Conservation (phyloP, 768 basidiomycete genomes). For the Serendipita sp. region DNA sequence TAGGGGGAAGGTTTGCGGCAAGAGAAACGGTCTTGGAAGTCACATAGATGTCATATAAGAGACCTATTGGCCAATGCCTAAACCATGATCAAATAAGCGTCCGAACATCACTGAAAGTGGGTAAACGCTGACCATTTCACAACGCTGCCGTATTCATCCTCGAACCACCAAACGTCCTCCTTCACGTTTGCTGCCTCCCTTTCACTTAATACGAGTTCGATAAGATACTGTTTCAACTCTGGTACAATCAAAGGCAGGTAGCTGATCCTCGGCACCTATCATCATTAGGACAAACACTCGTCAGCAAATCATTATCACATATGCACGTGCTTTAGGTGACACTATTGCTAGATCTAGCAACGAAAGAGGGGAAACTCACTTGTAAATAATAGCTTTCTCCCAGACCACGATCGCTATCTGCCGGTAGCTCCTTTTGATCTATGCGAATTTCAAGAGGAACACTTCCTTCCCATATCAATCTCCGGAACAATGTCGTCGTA, state of each 20-base stretch:
- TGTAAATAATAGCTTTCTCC: slow-evolving; percentile 75
- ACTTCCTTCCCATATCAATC: slow-evolving; percentile 82
- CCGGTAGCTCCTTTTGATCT: slow-evolving; percentile 76
- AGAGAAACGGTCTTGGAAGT: slow-evolving; percentile 4
- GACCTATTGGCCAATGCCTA: slow-evolving; percentile 97
- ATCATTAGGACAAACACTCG: slow-evolving; percentile 8
- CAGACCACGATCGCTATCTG: slow-evolving; percentile 74
- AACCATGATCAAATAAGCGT: neutral
- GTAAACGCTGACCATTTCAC: slow-evolving; percentile 63
- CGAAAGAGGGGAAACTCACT: neutral
- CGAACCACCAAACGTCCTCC: slow-evolving; percentile 97
- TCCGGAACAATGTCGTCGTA: slow-evolving; percentile 69
- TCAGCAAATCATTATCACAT: neutral
- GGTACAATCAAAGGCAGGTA: slow-evolving; percentile 87
- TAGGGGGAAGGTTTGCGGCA: neutral
- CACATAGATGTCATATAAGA: slow-evolving; percentile 77
- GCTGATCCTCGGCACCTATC: slow-evolving; percentile 65
- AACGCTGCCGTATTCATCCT: slow-evolving; percentile 64
- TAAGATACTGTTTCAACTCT: slow-evolving; percentile 74
- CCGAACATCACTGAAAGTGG: neutral
- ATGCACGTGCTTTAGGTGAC: no score
- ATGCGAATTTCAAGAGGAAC: slow-evolving; percentile 82
- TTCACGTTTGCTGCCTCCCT: slow-evolving; percentile 49
- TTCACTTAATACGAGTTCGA: slow-evolving; percentile 88
- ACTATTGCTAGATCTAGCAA: no score